phyloP scores from a whole-genome alignment of 2,329 filamentous ascomycete species.

The Pestalotiopsis sp. region DNA sequence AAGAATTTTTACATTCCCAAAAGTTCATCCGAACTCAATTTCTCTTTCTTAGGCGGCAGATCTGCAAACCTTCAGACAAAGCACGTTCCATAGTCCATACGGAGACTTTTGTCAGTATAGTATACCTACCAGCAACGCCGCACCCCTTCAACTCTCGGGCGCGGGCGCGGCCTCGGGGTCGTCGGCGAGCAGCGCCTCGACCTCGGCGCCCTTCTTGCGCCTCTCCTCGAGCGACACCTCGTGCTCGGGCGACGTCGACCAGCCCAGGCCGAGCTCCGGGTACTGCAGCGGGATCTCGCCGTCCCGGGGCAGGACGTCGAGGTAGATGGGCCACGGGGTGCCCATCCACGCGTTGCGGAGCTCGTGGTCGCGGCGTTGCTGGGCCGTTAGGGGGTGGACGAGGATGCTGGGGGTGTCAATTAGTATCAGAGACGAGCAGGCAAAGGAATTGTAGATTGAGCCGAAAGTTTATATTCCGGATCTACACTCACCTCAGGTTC shows the following conservation, averaged over 20 bases:
- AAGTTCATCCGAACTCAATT: no score
- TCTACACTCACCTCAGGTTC: slow-evolving; percentile 26
- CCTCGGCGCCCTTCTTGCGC: slow-evolving; percentile 27
- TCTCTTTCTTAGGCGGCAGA: no score
- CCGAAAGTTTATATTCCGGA: background rate
- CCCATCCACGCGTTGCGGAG: slow-evolving; percentile 35
- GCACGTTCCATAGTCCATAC: no score
- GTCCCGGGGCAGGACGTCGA: slow-evolving; percentile 29
- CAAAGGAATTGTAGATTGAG: background rate
- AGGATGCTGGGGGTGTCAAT: slow-evolving; percentile 24
- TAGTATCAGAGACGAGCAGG: background rate
- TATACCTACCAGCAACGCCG: no score
- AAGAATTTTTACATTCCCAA: no score
- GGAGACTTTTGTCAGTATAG: no score
- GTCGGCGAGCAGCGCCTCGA: slow-evolving; percentile 31
- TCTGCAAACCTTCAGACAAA: no score
- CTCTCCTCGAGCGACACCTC: slow-evolving; percentile 34
- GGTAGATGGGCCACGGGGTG: slow-evolving; percentile 35
- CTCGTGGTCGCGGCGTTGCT: slow-evolving; percentile 35
- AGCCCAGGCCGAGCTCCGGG: slow-evolving; percentile 32
- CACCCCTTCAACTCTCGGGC: slow-evolving; percentile 21
- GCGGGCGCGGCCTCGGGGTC: slow-evolving; percentile 34
- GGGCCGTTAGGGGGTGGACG: slow-evolving; percentile 33
- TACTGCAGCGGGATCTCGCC: slow-evolving; percentile 34
- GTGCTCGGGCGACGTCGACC: slow-evolving; percentile 29